A percentile compares a stretch with the other conserved stretches of the same genome.
Conservation (phyloP, 139 green algal species). For the Marvania coccoides region DNA sequence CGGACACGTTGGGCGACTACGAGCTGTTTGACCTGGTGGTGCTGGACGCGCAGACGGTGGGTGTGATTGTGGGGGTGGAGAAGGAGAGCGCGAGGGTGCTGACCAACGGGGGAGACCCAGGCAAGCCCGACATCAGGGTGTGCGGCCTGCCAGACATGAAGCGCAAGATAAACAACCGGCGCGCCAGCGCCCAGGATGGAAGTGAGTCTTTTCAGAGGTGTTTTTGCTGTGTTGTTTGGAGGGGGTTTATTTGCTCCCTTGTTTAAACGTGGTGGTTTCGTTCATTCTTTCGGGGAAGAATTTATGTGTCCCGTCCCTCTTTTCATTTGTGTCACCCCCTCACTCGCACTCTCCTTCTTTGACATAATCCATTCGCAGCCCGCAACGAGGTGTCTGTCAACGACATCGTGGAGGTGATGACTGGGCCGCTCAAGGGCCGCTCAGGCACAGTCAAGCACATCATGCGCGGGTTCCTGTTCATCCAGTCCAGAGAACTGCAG, state of each 20-base stretch:
- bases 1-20: conserved; percentile 77
- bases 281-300: no score
- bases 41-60: conserved; percentile 58
- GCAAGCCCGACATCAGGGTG: conserved; percentile 63
- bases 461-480: conserved; percentile 60
- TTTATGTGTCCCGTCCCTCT: no score
- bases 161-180: conserved; percentile 59
- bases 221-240: no score
- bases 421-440: conserved; percentile 37
- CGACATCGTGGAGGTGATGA: conserved; percentile 52
- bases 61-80: conserved; percentile 73
- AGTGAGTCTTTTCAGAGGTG: not conserved
- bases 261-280: no score
- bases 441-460: conserved; percentile 73
- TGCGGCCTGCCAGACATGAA: conserved; percentile 73
- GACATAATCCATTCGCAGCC: not conserved
- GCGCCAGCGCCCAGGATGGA: conserved; percentile 44
- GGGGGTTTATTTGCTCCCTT: no score
- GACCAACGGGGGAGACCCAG: conserved; percentile 50
- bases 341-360: conserved; percentile 15
- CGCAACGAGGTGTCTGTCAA: conserved; percentile 12
- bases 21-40: conserved; percentile 91
- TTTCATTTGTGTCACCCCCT: no score
- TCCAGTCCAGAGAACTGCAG: conserved; percentile 46
- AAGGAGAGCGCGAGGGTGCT: conserved; percentile 53